Conservation (phyloP, 1,284 basidiomycete species). For the Malassezia sympodialis region DNA sequence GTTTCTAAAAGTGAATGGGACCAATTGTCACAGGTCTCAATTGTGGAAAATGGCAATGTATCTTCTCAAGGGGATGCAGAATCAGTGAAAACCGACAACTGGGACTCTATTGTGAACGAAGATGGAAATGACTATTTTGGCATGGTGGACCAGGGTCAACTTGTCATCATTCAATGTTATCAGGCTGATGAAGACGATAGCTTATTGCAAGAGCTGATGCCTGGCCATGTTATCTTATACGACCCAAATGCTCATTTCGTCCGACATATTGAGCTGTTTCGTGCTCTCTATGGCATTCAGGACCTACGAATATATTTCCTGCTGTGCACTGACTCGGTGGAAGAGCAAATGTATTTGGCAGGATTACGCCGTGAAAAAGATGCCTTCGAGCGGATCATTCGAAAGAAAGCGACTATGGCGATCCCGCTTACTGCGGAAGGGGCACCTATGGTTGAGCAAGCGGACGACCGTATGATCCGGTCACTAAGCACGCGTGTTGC, state of each 20-base stretch:
- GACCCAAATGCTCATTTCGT: conserved; percentile 90
- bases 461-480: conserved; percentile 57
- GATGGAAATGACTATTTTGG: conserved; percentile 60
- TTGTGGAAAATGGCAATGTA: no score
- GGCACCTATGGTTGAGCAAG: conserved; percentile 49
- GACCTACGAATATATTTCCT: conserved; percentile 84
- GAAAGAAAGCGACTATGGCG: conserved; percentile 86
- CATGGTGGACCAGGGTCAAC: conserved; percentile 65
- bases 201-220: conserved; percentile 73
- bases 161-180: conserved; percentile 76
- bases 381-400: conserved; percentile 83
- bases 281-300: conserved; percentile 60
- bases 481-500: conserved; percentile 79
- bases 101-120: background rate
- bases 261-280: conserved; percentile 74
- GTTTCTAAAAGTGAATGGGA: background rate
- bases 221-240: conserved; percentile 78
- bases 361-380: conserved; percentile 83
- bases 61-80: no score
- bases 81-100: background rate
- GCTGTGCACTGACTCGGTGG: conserved; percentile 80
- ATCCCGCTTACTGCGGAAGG: conserved; percentile 75
- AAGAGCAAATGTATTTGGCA: conserved; percentile 88
- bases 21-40: background rate
- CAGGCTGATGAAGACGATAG: conserved; percentile 86